Conservation (phyloP, 2,329 filamentous ascomycete genomes). For the Alternaria postmessia region DNA sequence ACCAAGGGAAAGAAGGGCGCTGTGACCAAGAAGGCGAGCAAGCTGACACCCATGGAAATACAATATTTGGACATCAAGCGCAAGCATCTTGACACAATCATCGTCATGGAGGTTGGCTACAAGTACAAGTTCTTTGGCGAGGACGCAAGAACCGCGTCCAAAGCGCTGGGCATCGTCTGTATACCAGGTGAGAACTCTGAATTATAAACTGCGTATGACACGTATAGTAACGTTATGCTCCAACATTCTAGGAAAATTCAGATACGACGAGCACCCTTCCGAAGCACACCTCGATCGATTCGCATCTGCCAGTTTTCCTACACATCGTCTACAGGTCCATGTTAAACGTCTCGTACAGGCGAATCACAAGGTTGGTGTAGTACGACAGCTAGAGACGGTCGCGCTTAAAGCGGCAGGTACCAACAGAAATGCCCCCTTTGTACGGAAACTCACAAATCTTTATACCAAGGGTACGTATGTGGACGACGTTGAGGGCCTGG, state of each 20-base stretch:
- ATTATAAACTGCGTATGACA: neutral
- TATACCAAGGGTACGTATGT: slow-evolving; percentile 99
- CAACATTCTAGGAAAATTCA: slow-evolving; percentile 75
- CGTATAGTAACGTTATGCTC: slow-evolving; percentile 73
- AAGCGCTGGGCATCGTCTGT: slow-evolving; percentile 92
- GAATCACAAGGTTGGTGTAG: slow-evolving; percentile 94
- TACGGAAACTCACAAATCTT: slow-evolving; percentile 90
- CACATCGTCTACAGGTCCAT: slow-evolving; percentile 89
- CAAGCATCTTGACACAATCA: slow-evolving; percentile 85
- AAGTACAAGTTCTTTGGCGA: slow-evolving; percentile 98
- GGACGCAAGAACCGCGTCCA: slow-evolving; percentile 87
- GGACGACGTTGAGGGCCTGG: slow-evolving; percentile 86
- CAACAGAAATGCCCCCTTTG: slow-evolving; percentile 91
- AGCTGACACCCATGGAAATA: slow-evolving; percentile 92
- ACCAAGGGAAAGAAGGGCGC: slow-evolving; percentile 60
- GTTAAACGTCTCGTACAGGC: slow-evolving; percentile 91
- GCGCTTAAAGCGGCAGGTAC: slow-evolving; percentile 94
- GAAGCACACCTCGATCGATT: slow-evolving; percentile 93
- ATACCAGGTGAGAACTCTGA: slow-evolving; percentile 68
- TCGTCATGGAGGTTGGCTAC: slow-evolving; percentile 96
- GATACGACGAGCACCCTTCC: slow-evolving; percentile 85
- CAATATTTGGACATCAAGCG: slow-evolving; percentile 95
- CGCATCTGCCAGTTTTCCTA: slow-evolving; percentile 93
- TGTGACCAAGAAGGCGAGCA: slow-evolving; percentile 73
- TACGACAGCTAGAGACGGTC: slow-evolving; percentile 92